Percentiles rank a stretch among this genome's conserved stretches.
These are phyloP conservation scores for Acer campestre DNA, from an alignment of 345 rosid species.

Conservation along the genomic window DNA sequence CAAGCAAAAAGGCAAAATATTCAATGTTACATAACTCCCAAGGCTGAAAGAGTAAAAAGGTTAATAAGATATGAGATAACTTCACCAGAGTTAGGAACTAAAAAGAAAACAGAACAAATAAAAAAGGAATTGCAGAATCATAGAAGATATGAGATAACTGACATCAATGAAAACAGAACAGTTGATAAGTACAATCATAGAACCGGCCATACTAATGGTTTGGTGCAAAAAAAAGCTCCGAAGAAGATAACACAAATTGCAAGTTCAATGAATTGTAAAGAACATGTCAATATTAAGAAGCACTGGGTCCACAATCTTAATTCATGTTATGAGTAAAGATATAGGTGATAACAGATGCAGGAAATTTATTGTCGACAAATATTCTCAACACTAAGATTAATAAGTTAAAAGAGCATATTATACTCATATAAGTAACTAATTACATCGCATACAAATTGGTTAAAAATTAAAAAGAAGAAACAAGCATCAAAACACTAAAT, in stretches of 20 bases:
- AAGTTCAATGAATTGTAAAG: background rate
- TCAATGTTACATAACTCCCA: background rate
- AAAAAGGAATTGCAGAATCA: background rate
- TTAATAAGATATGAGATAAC: no score
- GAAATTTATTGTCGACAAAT: background rate
- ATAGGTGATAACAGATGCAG: background rate
- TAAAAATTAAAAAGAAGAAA: slow-evolving; percentile 15
- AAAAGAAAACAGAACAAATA: background rate
- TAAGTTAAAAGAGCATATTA: slow-evolving; percentile 6
- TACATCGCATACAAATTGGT: background rate
- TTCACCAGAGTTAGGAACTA: background rate
- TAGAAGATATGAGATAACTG: background rate
- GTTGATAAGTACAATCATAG: background rate
- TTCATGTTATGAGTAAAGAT: background rate
- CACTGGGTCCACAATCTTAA: background rate
- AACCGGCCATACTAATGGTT: background rate
- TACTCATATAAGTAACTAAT: background rate
- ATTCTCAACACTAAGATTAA: background rate
- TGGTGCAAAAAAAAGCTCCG: background rate
- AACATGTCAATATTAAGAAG: background rate
- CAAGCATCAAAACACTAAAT: slow-evolving; percentile 13
- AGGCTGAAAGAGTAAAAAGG: background rate
- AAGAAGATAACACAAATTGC: slow-evolving; percentile 5
- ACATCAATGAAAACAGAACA: background rate
- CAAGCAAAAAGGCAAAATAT: background rate